Percentiles rank a stretch among this genome's conserved stretches.
phyloP scores from a whole-genome alignment of 1,284 basidiomycete species.

The Trichosporon sp. region DNA sequence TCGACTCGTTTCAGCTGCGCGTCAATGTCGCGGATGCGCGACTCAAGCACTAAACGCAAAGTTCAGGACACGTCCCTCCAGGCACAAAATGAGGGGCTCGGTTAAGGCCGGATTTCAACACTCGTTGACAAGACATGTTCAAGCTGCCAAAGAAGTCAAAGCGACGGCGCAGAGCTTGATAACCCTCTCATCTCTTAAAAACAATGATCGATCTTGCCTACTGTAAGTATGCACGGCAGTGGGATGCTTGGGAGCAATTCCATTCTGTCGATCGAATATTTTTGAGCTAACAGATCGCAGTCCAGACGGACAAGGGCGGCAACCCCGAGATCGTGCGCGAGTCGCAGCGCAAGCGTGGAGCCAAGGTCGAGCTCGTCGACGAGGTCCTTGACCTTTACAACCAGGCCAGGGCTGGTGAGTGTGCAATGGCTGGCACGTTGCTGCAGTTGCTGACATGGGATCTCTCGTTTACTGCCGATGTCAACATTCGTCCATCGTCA shows the following conservation, averaged over 20 bases:
- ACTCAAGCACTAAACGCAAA: not conserved
- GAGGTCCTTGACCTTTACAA: constrained; percentile 77
- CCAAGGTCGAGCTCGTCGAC: constrained; percentile 87
- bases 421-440: too few relatives aligned
- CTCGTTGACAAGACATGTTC: constrained; percentile 17
- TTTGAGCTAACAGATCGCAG: constrained; percentile 31
- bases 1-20: constrained; percentile 2
- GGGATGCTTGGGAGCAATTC: not conserved
- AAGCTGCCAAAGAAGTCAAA: not conserved
- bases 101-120: constrained; percentile 14
- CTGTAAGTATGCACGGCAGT: constrained; percentile 39
- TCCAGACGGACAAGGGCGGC: constrained; percentile 74
- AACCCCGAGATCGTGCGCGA: constrained; percentile 90
- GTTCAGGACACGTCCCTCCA: not conserved
- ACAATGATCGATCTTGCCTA: constrained; percentile 56
- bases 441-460: not conserved
- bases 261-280: not conserved
- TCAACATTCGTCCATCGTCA: not conserved
- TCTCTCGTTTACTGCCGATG: not conserved
- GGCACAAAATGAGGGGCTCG: constrained; percentile 13
- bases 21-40: not conserved
- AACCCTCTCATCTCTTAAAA: constrained; percentile 2
- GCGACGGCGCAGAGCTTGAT: constrained; percentile 1
- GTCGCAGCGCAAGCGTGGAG: constrained; percentile 88
- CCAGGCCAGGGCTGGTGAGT: constrained; percentile 77